These are phyloP conservation scores for Plasmodiophora brassicae DNA, from an alignment of 208 protist genomes.

Conservation along the genomic window DNA sequence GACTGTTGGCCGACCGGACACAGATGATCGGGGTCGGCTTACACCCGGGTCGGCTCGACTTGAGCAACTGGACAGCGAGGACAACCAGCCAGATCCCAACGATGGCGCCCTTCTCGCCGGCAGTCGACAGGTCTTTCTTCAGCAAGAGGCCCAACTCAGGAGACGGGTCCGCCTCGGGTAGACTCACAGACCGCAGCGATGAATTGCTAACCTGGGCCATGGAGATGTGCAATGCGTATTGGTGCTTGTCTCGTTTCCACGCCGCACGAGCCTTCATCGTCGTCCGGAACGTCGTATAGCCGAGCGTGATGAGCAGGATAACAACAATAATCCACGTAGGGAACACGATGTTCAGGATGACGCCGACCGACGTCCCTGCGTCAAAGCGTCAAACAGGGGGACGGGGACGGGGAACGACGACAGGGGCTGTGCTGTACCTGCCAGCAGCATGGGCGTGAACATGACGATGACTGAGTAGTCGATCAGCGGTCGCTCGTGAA, in stretches of 20 bases:
- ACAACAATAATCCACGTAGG: slow-evolving; percentile 33
- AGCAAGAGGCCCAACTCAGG: too few relatives aligned
- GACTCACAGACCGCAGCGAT: too few relatives aligned
- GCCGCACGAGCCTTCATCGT: not conserved
- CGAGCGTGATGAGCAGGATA: slow-evolving; percentile 11
- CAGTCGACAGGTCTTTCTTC: too few relatives aligned
- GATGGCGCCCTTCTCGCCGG: too few relatives aligned
- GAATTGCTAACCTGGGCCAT: too few relatives aligned
- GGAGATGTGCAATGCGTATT: too few relatives aligned
- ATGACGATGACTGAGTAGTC: slow-evolving; percentile 35
- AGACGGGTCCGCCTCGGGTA: too few relatives aligned
- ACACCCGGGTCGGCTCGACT: too few relatives aligned
- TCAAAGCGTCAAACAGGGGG: not conserved
- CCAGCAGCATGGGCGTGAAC: slow-evolving; percentile 42
- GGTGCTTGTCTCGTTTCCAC: too few relatives aligned
- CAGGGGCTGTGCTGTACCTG: not conserved
- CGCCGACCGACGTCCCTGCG: slow-evolving; percentile 34
- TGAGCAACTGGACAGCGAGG: too few relatives aligned
- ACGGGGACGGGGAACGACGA: not conserved
- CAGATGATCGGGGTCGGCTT: too few relatives aligned
- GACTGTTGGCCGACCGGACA: not conserved
- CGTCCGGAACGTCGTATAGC: slow-evolving; percentile 28
- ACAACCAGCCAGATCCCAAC: too few relatives aligned
- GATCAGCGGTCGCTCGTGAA: slow-evolving; percentile 33
- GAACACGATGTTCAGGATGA: slow-evolving; percentile 36